A percentile compares a stretch with the other conserved stretches of the same genome.
phyloP scores from a whole-genome alignment of 805 yeast species.

The Kodamaea neixiangensis region DNA sequence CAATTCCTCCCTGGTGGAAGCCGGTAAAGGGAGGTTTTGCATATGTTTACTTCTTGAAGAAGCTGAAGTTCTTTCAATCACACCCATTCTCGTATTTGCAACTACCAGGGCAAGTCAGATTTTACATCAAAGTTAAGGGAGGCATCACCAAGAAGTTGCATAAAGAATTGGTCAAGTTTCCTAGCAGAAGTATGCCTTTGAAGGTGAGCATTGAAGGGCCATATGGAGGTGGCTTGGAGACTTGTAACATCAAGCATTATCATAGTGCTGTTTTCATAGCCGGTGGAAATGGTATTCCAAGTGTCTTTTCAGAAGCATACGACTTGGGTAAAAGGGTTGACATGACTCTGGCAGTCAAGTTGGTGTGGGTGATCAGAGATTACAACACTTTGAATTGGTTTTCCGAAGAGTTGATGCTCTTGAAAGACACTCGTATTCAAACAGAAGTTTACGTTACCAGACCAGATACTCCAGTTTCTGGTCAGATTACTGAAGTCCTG shows the following conservation, averaged over 20 bases:
- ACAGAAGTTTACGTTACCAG: slow-evolving; percentile 31
- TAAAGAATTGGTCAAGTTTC: slow-evolving; percentile 28
- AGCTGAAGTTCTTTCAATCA: slow-evolving; percentile 59
- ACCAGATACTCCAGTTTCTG: slow-evolving; percentile 18
- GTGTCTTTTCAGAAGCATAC: slow-evolving; percentile 34
- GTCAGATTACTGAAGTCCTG: background rate
- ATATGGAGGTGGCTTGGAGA: slow-evolving; percentile 20
- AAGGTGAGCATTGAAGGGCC: slow-evolving; percentile 41
- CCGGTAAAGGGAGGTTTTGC: slow-evolving; percentile 64
- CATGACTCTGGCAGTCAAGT: slow-evolving; percentile 12
- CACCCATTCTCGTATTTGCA: slow-evolving; percentile 55
- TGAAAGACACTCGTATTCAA: slow-evolving; percentile 29
- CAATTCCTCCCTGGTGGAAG: slow-evolving; percentile 55
- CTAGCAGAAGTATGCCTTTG: slow-evolving; percentile 25
- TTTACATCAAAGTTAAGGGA: slow-evolving; percentile 51
- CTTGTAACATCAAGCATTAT: slow-evolving; percentile 26
- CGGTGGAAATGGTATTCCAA: slow-evolving; percentile 45
- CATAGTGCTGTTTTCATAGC: slow-evolving; percentile 33
- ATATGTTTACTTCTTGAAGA: slow-evolving; percentile 51
- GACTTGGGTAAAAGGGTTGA: slow-evolving; percentile 19
- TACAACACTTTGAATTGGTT: slow-evolving; percentile 51
- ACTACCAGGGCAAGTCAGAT: slow-evolving; percentile 22
- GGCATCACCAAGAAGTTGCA: slow-evolving; percentile 48
- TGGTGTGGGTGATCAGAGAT: slow-evolving; percentile 66
- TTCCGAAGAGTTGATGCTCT: slow-evolving; percentile 38